A percentile compares a stretch with the other conserved stretches of the same genome.
phyloP scores from a whole-genome alignment of 1,284 basidiomycete genomes.

The Rhodofomes roseus region DNA sequence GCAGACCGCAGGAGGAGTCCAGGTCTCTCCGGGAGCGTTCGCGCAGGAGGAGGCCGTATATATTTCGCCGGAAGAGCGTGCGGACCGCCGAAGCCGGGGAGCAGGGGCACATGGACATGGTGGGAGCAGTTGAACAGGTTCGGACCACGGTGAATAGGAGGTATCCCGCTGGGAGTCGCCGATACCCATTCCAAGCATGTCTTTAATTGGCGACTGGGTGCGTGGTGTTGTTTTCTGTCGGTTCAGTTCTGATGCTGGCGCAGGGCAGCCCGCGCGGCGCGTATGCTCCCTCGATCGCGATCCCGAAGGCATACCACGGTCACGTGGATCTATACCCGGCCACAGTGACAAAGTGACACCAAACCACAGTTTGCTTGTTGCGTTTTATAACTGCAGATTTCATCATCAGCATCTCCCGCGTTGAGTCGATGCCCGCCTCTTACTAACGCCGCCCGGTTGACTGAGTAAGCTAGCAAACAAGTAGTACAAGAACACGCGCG shows the following conservation, averaged over 20 bases:
- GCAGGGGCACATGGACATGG: constrained; percentile 3
- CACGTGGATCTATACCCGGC: neutral
- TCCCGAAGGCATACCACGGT: neutral
- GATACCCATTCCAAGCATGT: too few species aligned
- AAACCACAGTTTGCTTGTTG: too few species aligned
- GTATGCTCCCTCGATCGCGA: too few species aligned
- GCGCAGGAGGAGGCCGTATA: neutral
- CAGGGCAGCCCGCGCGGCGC: too few species aligned
- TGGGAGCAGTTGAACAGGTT: neutral
- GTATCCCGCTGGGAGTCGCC: neutral
- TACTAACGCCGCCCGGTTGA: neutral
- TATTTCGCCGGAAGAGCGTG: neutral
- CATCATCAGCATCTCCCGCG: too few species aligned
- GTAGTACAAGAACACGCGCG: neutral
- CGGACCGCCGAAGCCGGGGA: constrained; percentile 7
- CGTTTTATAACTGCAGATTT: too few species aligned
- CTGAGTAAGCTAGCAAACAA: neutral
- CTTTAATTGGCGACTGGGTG: too few species aligned
- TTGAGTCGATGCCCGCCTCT: neutral
- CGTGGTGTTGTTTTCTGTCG: too few species aligned
- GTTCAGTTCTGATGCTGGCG: too few species aligned
- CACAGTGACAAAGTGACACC: too few species aligned
- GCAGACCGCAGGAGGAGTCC: neutral
- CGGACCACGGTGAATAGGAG: neutral
- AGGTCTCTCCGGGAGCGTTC: neutral